A percentile compares a stretch with the other conserved stretches of the same genome.
Evolutionary conservation across 1,284 basidiomycete genomes (phyloP).

Genomic region (Cutaneotrichosporon sp.): DNA sequence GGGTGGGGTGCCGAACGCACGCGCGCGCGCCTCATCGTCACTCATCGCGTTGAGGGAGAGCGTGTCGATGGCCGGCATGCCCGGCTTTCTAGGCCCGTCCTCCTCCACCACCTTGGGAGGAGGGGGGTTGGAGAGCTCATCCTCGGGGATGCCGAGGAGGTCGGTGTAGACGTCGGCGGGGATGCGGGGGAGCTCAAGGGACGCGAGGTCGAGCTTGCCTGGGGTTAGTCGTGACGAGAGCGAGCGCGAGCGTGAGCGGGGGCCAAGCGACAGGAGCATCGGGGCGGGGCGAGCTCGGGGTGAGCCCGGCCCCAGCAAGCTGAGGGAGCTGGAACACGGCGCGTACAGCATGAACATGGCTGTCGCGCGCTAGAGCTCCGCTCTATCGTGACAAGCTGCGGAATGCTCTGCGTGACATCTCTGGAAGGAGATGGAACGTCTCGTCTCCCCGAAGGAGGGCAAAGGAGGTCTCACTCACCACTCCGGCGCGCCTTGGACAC

Average conservation of each 20-base stretch:
- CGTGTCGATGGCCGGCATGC: constrained; percentile 15
- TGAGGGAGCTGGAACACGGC: too few relatives aligned
- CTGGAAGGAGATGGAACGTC: too few relatives aligned
- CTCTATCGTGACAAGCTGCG: too few relatives aligned
- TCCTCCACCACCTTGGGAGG: constrained; percentile 15
- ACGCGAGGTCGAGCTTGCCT: constrained; percentile 49
- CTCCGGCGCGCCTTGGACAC: constrained; percentile 36
- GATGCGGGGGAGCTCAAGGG: constrained; percentile 36
- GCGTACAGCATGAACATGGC: not conserved
- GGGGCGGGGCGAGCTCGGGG: not conserved
- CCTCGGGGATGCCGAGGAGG: constrained; percentile 39
- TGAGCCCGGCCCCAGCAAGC: not conserved
- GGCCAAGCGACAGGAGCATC: not conserved
- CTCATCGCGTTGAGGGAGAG: constrained; percentile 6
- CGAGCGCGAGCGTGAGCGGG: too few relatives aligned
- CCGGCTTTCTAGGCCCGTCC: not conserved
- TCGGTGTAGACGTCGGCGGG: constrained; percentile 46
- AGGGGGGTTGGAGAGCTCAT: constrained; percentile 37
- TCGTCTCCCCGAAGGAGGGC: not conserved
- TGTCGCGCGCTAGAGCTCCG: too few relatives aligned
- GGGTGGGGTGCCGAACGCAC: constrained; percentile 29
- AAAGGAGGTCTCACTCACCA: constrained; percentile 32
- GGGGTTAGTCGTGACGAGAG: too few relatives aligned
- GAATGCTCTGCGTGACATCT: too few relatives aligned
- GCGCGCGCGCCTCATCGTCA: constrained; percentile 19